Conservation (phyloP, 192 early-diverging fungal species). For the Podila minutissima region DNA sequence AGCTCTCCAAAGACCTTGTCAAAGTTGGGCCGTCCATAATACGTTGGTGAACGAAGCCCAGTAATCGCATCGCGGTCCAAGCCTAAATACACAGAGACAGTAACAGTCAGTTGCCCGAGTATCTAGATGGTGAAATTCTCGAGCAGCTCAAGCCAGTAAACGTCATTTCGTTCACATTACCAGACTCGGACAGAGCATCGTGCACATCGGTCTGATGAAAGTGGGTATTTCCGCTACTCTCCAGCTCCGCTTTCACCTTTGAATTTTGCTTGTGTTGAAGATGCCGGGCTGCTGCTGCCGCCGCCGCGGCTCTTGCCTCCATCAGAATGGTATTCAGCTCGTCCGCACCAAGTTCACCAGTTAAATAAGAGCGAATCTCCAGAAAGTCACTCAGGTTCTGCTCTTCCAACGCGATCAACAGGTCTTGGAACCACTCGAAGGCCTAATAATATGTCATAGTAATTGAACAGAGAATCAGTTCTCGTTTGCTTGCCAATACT, state of each 20-base stretch:
- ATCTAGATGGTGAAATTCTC: too few species aligned
- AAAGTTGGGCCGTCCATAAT: constrained; percentile 85
- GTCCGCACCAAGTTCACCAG: constrained; percentile 71
- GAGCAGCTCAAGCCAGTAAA: too few species aligned
- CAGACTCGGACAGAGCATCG: neutral
- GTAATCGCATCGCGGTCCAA: constrained; percentile 69
- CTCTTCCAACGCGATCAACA: constrained; percentile 83
- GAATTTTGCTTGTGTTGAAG: neutral
- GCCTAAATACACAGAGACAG: neutral
- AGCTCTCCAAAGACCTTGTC: constrained; percentile 78
- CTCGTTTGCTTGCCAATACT: neutral
- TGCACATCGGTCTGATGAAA: neutral
- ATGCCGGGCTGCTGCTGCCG: constrained; percentile 17
- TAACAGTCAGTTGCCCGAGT: too few species aligned
- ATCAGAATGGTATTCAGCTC: constrained; percentile 74
- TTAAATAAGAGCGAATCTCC: constrained; percentile 85
- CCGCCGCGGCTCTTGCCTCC: constrained; percentile 68
- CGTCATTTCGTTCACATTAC: too few species aligned
- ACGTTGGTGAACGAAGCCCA: constrained; percentile 76
- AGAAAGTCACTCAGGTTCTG: constrained; percentile 78
- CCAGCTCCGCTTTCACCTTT: neutral
- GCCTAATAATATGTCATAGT: constrained; percentile 30
- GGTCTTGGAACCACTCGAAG: constrained; percentile 91
- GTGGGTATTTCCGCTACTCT: neutral
- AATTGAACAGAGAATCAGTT: neutral